Percentiles rank a stretch among this genome's conserved stretches.
Conservation (phyloP, 176 grass and related monocot species). For the Oryza officinalis region DNA sequence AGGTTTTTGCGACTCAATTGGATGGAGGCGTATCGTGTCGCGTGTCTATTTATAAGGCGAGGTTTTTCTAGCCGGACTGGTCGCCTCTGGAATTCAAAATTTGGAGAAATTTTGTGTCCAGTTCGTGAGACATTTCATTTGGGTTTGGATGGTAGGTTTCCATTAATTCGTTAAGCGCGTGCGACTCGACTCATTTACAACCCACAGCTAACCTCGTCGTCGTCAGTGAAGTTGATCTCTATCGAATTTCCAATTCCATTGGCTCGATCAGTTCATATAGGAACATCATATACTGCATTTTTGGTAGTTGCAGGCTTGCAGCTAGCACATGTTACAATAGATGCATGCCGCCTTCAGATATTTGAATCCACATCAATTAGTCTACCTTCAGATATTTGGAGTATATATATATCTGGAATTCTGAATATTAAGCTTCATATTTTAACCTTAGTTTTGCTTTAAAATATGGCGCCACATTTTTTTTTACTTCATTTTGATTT, state of each 20-base stretch:
- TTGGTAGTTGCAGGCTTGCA: neutral
- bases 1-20: neutral
- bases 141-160: constrained; percentile 26
- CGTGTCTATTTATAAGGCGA: neutral
- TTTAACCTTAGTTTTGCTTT: no score
- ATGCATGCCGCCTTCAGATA: neutral
- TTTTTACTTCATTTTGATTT: no score
- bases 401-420: no score
- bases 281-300: neutral
- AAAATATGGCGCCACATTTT: no score
- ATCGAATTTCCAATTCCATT: constrained; percentile 14
- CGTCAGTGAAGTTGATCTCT: neutral
- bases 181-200: constrained; percentile 20
- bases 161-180: neutral
- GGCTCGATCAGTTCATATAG: neutral
- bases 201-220: neutral
- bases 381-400: neutral
- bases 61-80: neutral
- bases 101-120: neutral
- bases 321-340: neutral
- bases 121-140: neutral
- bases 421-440: no score
- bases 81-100: constrained; percentile 1
- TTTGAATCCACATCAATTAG: neutral
- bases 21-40: neutral